A percentile compares a stretch with the other conserved stretches of the same genome.
Conservation (phyloP, 2,329 filamentous ascomycete genomes). For the Orbilia oligospora region DNA sequence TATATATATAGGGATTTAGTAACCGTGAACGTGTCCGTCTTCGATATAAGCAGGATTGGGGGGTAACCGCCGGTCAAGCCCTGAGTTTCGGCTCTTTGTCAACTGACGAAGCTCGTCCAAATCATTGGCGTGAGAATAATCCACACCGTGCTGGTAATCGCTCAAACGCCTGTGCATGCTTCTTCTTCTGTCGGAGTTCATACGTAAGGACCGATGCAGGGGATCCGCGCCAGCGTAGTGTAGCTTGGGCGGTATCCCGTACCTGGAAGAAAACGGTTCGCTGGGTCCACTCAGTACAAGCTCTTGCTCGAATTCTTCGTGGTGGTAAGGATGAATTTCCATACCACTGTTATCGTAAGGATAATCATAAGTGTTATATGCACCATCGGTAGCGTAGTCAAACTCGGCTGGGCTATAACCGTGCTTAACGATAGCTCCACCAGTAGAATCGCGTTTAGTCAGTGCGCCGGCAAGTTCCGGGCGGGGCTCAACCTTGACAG, state of each 20-base stretch:
- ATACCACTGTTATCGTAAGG: slow-evolving; percentile 59
- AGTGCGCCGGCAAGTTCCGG: slow-evolving; percentile 44
- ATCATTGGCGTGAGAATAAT: slow-evolving; percentile 40
- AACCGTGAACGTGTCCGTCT: slow-evolving; percentile 15
- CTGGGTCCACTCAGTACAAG: slow-evolving; percentile 60
- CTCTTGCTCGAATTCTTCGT: slow-evolving; percentile 59
- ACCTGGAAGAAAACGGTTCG: slow-evolving; percentile 59
- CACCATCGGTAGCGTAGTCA: slow-evolving; percentile 48
- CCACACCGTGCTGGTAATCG: slow-evolving; percentile 48
- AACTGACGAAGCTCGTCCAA: slow-evolving; percentile 56
- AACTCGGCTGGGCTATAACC: slow-evolving; percentile 47
- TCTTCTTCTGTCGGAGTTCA: slow-evolving; percentile 58
- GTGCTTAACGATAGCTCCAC: slow-evolving; percentile 48
- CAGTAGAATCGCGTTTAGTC: slow-evolving; percentile 55
- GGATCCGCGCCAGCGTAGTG: slow-evolving; percentile 59
- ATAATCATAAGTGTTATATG: slow-evolving; percentile 46
- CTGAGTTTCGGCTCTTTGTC: slow-evolving; percentile 57
- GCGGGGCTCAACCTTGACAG: slow-evolving; percentile 57
- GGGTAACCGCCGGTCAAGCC: slow-evolving; percentile 58
- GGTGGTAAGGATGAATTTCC: slow-evolving; percentile 60
- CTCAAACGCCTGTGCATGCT: slow-evolving; percentile 56
- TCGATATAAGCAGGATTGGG: slow-evolving; percentile 57
- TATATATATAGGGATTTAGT: slow-evolving; percentile 3
- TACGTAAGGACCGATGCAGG: slow-evolving; percentile 60
- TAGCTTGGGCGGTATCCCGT: slow-evolving; percentile 56